Conservation (phyloP, 805 yeast species). For the Saturnispora zaruensis region DNA sequence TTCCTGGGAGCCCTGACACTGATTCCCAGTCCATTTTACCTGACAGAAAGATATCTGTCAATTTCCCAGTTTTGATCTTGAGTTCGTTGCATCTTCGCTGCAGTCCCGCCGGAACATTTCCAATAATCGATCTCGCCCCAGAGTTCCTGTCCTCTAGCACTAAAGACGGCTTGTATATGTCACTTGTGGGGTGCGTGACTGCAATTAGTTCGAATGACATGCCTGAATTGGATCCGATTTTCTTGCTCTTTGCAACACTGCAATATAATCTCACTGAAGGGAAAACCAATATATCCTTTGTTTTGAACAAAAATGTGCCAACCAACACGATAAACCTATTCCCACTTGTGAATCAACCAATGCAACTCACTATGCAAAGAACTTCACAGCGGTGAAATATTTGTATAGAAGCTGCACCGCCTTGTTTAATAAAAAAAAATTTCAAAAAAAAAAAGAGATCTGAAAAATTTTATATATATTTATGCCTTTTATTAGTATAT, state of each 20-base stretch:
- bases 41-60: slow-evolving; percentile 62
- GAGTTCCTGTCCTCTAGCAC: slow-evolving; percentile 39
- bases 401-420: not conserved
- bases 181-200: slow-evolving; percentile 54
- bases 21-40: slow-evolving; percentile 72
- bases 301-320: not conserved
- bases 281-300: not conserved
- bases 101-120: slow-evolving; percentile 77
- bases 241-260: not conserved
- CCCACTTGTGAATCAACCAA: not conserved
- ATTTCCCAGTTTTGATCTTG: slow-evolving; percentile 46
- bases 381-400: not conserved
- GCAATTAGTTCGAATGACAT: slow-evolving; percentile 43
- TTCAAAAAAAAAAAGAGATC: not conserved
- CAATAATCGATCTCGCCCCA: slow-evolving; percentile 59
- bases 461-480: not conserved
- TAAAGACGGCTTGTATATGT: slow-evolving; percentile 48
- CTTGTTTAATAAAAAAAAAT: not conserved
- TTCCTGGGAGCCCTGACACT: slow-evolving; percentile 91
- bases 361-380: not conserved
- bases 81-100: slow-evolving; percentile 66
- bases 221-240: slow-evolving; percentile 7
- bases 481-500: not conserved
- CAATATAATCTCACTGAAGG: not conserved
- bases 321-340: not conserved